Evolutionary conservation across 768 basidiomycete genomes (phyloP).

Genomic region (Kwoniella sp.): DNA sequence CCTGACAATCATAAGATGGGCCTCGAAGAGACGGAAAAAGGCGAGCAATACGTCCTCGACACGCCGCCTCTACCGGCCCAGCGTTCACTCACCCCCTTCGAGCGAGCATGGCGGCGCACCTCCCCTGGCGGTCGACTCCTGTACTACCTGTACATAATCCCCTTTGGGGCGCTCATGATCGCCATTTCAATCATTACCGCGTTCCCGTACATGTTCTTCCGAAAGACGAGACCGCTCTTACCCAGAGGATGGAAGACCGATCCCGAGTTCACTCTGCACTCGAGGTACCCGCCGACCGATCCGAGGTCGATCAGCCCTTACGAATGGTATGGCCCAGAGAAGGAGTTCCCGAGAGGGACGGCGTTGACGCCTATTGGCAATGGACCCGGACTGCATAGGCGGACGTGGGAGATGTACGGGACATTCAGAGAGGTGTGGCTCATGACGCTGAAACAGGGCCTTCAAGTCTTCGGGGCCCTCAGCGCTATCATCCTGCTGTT

Average conservation of each 20-base stretch:
- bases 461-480: conserved; percentile 38
- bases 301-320: conserved; percentile 3
- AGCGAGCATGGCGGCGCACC: conserved; percentile 14
- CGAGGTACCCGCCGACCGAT: background rate
- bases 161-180: conserved; percentile 8
- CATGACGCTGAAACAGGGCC: conserved; percentile 31
- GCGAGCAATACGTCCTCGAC: background rate
- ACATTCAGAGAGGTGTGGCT: conserved; percentile 22
- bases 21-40: background rate
- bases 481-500: conserved; percentile 27
- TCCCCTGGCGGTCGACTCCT: conserved; percentile 11
- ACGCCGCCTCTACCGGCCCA: background rate
- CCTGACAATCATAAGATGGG: background rate
- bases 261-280: conserved; percentile 1
- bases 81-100: conserved; percentile 8
- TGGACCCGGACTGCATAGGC: conserved; percentile 23
- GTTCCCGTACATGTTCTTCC: conserved; percentile 16
- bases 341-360: conserved; percentile 7
- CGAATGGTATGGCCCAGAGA: conserved; percentile 25
- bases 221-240: conserved; percentile 10
- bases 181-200: conserved; percentile 2
- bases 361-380: conserved; percentile 6
- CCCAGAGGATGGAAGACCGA: background rate
- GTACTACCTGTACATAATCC: conserved; percentile 24
- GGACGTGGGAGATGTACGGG: conserved; percentile 37